Conservation (phyloP, 2,329 filamentous ascomycete genomes). For the Diaporthe eres region DNA sequence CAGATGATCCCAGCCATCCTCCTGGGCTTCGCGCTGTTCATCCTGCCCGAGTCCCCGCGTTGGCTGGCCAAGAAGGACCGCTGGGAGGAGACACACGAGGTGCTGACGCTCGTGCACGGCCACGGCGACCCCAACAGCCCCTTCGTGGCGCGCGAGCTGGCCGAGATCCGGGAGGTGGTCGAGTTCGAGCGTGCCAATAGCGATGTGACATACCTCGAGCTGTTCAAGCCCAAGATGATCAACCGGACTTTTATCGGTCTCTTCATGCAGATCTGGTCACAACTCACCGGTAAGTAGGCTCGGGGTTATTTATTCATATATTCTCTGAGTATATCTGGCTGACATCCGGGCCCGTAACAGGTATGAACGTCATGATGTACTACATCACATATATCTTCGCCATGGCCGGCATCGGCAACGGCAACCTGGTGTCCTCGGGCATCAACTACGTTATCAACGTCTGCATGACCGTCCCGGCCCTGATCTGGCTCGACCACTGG, state of each 20-base stretch:
- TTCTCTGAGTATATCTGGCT: not conserved
- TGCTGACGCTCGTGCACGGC: slow-evolving; percentile 72
- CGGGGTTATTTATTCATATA: no score
- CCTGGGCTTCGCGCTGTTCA: slow-evolving; percentile 57
- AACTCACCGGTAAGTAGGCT: slow-evolving; percentile 64
- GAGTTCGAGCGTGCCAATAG: slow-evolving; percentile 80
- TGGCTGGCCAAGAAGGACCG: slow-evolving; percentile 66
- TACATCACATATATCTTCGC: slow-evolving; percentile 79
- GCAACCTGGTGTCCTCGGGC: slow-evolving; percentile 74
- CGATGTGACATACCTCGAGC: slow-evolving; percentile 78
- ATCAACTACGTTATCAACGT: slow-evolving; percentile 88
- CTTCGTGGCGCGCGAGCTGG: slow-evolving; percentile 77
- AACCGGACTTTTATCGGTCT: slow-evolving; percentile 80
- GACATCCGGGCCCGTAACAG: slow-evolving; percentile 48
- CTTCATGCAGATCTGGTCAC: slow-evolving; percentile 82
- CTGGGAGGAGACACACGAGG: slow-evolving; percentile 59
- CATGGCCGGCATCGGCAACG: slow-evolving; percentile 77
- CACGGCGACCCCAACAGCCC: slow-evolving; percentile 74
- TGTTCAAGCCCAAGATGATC: slow-evolving; percentile 81
- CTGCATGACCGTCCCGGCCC: slow-evolving; percentile 80
- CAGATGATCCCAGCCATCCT: slow-evolving; percentile 61
- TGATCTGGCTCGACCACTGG: slow-evolving; percentile 82
- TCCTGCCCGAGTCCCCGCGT: slow-evolving; percentile 64
- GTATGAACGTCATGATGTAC: slow-evolving; percentile 83
- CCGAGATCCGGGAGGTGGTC: slow-evolving; percentile 80